Percentiles rank a stretch among this genome's conserved stretches.
phyloP scores from a whole-genome alignment of 2,329 filamentous ascomycete species.

The Aureobasidium sp. region DNA sequence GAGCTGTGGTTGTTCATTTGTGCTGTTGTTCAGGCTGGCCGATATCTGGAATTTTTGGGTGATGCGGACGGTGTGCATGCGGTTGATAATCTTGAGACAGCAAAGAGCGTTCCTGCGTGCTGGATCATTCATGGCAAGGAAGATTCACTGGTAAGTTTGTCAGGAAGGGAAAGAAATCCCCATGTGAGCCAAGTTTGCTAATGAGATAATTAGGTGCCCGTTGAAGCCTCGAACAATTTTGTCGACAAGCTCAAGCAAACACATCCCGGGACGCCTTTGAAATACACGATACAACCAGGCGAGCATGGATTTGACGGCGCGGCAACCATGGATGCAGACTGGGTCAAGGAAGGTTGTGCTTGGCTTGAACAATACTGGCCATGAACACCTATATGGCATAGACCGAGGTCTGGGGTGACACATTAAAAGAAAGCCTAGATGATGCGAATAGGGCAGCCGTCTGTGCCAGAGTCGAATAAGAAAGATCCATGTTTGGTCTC shows the following conservation, averaged over 20 bases:
- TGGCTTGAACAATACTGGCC: constrained; percentile 22
- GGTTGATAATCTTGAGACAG: constrained; percentile 22
- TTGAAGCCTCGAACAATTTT: constrained; percentile 23
- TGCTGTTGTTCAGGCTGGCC: constrained; percentile 15
- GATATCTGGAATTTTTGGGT: constrained; percentile 14
- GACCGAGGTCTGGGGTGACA: no score
- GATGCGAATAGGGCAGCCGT: no score
- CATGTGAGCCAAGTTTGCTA: background rate
- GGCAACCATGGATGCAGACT: constrained; percentile 20
- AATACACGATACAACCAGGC: constrained; percentile 23
- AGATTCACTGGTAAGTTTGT: constrained; percentile 20
- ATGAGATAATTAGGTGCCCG: constrained; percentile 17
- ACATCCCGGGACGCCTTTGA: constrained; percentile 19
- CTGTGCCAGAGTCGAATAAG: no score
- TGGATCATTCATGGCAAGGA: constrained; percentile 28
- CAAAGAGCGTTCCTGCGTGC: constrained; percentile 20
- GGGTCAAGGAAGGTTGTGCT: constrained; percentile 23
- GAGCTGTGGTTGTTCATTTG: constrained; percentile 14
- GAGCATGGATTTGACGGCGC: constrained; percentile 31
- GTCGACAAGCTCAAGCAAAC: constrained; percentile 19
- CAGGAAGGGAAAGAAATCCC: no score
- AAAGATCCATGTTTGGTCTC: no score
- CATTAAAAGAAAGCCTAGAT: no score
- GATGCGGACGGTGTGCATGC: constrained; percentile 19
- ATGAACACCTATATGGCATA: background rate